Base-by-base conservation (phyloP, 495 filamentous ascomycete species). In the Penicillium salamii region DNA sequence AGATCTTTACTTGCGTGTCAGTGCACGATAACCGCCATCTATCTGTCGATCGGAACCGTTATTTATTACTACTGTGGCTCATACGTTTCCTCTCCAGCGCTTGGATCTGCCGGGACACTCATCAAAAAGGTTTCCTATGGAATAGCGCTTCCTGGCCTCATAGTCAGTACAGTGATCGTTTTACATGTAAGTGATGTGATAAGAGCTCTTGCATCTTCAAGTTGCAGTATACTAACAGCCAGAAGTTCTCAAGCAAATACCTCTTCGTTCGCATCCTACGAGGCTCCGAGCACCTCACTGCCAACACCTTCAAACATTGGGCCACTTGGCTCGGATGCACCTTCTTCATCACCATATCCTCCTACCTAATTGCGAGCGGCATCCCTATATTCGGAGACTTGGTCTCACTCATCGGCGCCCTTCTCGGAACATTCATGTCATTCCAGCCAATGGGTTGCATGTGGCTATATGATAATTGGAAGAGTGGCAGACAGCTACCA, bases 111-210 rank as follows among this genome's bases (percentile, higher is more conserved):
- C 12, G 74, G 78, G 12, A 55, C 60, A 2, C 17, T 76, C 0
- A 60, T 90, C 6, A 76, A 81, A 49, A 86, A 84, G 59, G 57
- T 89, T 31, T 78, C 83, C 3, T 90, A 83, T 57, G 86, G 85
- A 6, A 62, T 89, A 42, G 84, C 85, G 7, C 57, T 85, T 2
- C 87, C 87, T 32, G 83, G 52, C 2, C 28, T 59, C 18, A 29
- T 51, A 33, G 49, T 59, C 35, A 59, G 52, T 12, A 26, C 23
- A 8, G 23, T 26, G 3, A 26, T 26, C 8, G 8, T 26, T 8
- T 8, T 26, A 26, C 23, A 26, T 26, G 23, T 26, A 8, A 26
- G 23, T 26, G 23, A 3, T 26, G n/a, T n/a, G n/a, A n/a, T n/a
- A n/a, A n/a, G n/a, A n/a, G n/a, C n/a, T n/a, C n/a, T n/a, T n/a